Base-by-base conservation (phyloP, 345 rosid species). In the Cardamine chenopodiifolia region DNA sequence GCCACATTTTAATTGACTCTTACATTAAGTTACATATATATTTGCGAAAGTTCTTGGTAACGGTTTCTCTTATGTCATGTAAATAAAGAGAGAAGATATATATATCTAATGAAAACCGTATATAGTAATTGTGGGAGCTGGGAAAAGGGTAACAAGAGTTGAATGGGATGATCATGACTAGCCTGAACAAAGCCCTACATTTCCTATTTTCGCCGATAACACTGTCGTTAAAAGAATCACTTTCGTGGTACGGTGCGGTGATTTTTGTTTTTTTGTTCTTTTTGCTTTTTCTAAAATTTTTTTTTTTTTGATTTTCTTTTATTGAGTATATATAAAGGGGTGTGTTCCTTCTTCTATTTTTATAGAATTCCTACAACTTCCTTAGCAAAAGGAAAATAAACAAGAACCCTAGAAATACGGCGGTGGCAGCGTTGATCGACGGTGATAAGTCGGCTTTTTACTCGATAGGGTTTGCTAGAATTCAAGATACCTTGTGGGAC, bases 401-500 rank as follows among this genome's bases (percentile, higher is more conserved):
- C n/a, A 63, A 62, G 3, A 88, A 85, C 68, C 83, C 73, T 4
- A 82, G 71, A 42, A 22, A 2, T 0, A 82, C 89, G 7, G 97
- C 97, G 0, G 90, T 67, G 9, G 97, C 96, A 0, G 95, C 96
- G 0, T 34, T 86, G 85, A 66, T 94, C 8, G 12, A 22, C 2
- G 98, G 98, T 0, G 95, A 90, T 79, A 90, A 79, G 76, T 63
- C 82, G 4, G 79, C 85, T 6, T 91, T 94, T 77, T 78, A 81
- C 62, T 52, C 74, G n/a, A 86, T 87, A 17, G 81, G 88, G 3
- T 94, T 94, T 71, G 79, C 53, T 5, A 86, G 97, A 9, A 17
- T 86, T 57, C 97, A 94, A 74, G 96, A 94, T 81, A 94, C 96
- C 0, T 22, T 94, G 79, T 91, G 95, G 96, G 97, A 91, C 67